These are phyloP conservation scores for Pseudozyma tsukubaensis DNA, from an alignment of 1,284 basidiomycete genomes.

Conservation along the genomic window DNA sequence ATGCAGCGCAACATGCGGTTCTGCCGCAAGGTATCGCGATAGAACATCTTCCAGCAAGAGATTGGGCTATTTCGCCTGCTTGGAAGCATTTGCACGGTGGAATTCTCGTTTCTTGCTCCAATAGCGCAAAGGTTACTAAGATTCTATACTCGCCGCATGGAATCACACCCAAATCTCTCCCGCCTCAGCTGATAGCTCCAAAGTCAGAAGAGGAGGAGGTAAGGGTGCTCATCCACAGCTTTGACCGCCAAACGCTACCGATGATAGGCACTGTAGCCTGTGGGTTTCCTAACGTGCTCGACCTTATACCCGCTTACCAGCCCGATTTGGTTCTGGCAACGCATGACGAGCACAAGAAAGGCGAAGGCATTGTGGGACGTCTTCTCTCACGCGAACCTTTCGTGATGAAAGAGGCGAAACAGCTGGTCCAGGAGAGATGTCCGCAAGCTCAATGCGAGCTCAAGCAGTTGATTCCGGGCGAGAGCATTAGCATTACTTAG, in stretches of 20 bases:
- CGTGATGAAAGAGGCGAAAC: conserved; percentile 3
- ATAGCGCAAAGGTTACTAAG: background rate
- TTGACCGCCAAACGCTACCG: conserved; percentile 42
- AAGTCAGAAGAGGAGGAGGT: background rate
- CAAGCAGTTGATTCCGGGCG: conserved; percentile 17
- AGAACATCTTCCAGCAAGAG: conserved; percentile 29
- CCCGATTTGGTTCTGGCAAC: conserved; percentile 32
- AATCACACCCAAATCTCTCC: conserved; percentile 29
- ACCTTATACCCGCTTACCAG: conserved; percentile 18
- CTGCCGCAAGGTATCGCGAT: conserved; percentile 19
- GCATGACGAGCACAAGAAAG: conserved; percentile 45
- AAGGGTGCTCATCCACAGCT: conserved; percentile 40
- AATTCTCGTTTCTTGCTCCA: conserved; percentile 21
- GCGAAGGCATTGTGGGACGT: conserved; percentile 32
- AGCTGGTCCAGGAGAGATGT: background rate
- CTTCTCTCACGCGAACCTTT: conserved; percentile 18
- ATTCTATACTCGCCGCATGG: conserved; percentile 48
- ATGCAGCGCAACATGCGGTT: conserved; percentile 1
- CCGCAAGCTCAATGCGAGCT: conserved; percentile 1
- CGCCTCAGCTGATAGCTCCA: background rate
- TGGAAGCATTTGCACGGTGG: conserved; percentile 40
- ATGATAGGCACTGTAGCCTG: conserved; percentile 35
- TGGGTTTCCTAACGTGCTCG: conserved; percentile 36
- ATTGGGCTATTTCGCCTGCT: conserved; percentile 31
- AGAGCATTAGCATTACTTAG: conserved; percentile 13